Percentiles rank a stretch among this genome's conserved stretches.
Conservation (phyloP, 345 rosid species). For the Carallia pectinifolia region DNA sequence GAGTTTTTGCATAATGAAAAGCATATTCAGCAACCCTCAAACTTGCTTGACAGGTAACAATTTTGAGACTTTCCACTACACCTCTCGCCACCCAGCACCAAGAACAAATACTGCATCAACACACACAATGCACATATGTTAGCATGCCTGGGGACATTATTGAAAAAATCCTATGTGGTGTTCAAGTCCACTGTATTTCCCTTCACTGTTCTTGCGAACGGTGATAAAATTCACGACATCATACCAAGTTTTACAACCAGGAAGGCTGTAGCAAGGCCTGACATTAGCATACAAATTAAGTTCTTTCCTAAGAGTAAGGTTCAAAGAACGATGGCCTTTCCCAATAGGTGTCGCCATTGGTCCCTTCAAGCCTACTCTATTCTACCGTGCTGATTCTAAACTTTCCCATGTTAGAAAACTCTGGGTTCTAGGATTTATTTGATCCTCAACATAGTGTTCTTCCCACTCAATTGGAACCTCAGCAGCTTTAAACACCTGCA, state of each 20-base stretch:
- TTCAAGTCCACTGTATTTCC: constrained; percentile 99
- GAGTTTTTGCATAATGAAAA: constrained; percentile 90
- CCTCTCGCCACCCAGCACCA: constrained; percentile 87
- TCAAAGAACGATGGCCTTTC: constrained; percentile 97
- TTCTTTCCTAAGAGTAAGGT: constrained; percentile 89
- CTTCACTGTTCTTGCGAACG: constrained; percentile 95
- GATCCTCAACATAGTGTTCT: constrained; percentile 75
- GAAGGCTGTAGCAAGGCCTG: constrained; percentile 97
- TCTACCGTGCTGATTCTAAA: constrained; percentile 83
- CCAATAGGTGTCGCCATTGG: constrained; percentile 99
- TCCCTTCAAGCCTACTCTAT: constrained; percentile 92
- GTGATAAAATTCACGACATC: constrained; percentile 89
- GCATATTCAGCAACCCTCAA: constrained; percentile 99
- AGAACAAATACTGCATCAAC: constrained; percentile 1
- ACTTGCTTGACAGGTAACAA: constrained; percentile 94
- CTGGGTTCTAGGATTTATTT: constrained; percentile 93
- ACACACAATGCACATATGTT: neutral
- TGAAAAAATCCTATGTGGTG: constrained; percentile 73
- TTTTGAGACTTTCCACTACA: constrained; percentile 95
- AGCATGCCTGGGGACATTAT: neutral
- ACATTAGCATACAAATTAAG: constrained; percentile 95
- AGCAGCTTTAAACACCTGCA: constrained; percentile 67
- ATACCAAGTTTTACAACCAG: constrained; percentile 90
- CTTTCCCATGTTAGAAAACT: constrained; percentile 98
- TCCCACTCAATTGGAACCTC: constrained; percentile 96